Evolutionary conservation across 2,329 filamentous ascomycete genomes (phyloP).

Genomic region (Boeremia lycopersici): DNA sequence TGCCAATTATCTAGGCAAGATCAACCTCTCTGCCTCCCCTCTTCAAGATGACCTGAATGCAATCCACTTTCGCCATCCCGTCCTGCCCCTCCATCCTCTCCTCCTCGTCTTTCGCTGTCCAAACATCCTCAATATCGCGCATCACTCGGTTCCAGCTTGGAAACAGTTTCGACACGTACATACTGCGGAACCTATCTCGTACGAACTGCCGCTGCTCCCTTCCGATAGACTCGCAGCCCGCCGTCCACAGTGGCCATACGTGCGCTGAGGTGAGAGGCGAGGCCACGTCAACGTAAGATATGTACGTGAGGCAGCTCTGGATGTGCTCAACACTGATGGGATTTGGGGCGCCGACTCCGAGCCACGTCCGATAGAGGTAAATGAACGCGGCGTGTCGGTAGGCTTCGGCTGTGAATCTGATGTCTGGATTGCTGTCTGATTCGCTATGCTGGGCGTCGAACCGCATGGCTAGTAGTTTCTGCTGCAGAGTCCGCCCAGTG

Average conservation of each 20-base stretch:
- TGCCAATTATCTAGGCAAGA: conserved; percentile 24
- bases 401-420: conserved; percentile 33
- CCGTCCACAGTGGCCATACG: conserved; percentile 42
- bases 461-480: conserved; percentile 25
- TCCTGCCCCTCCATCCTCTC: conserved; percentile 26
- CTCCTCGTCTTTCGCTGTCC: conserved; percentile 37
- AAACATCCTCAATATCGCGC: conserved; percentile 39
- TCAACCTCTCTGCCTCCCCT: conserved; percentile 37
- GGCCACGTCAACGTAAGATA: conserved; percentile 21
- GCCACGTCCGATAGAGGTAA: conserved; percentile 43
- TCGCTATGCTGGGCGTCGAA: conserved; percentile 13
- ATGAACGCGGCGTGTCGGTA: conserved; percentile 44
- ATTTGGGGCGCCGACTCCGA: conserved; percentile 38
- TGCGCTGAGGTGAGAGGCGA: conserved; percentile 38
- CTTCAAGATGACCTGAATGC: conserved; percentile 38
- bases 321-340: conserved; percentile 38
- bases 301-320: conserved; percentile 26
- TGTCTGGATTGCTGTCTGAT: conserved; percentile 18
- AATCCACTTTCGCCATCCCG: conserved; percentile 39
- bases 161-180: conserved; percentile 34
- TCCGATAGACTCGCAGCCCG: conserved; percentile 37
- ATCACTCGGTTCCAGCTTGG: conserved; percentile 33
- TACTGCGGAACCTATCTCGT: conserved; percentile 28
- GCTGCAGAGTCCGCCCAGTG: conserved; percentile 27
- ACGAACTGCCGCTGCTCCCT: conserved; percentile 32